These are phyloP conservation scores for Russula olivacea DNA, from an alignment of 768 basidiomycete species.

Conservation along the genomic window DNA sequence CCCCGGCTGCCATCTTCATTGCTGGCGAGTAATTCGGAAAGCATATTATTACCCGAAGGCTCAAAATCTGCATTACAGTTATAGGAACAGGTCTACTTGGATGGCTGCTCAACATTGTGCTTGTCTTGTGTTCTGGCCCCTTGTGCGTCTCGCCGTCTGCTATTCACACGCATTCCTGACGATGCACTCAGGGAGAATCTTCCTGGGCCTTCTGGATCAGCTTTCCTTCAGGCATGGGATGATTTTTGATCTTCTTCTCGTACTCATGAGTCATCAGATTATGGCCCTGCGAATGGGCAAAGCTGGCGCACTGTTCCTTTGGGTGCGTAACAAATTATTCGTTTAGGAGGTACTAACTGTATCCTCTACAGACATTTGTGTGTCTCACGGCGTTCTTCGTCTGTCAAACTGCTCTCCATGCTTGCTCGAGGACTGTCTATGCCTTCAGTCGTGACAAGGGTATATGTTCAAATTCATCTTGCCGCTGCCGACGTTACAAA, in stretches of 20 bases:
- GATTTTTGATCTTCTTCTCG: too few species aligned
- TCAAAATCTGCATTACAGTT: slow-evolving; percentile 60
- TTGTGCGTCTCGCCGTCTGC: slow-evolving; percentile 41
- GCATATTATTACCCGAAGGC: slow-evolving; percentile 37
- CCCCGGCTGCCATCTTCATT: slow-evolving; percentile 18
- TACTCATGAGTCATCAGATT: slow-evolving; percentile 40
- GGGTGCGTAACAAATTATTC: slow-evolving; percentile 41
- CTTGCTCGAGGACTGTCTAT: slow-evolving; percentile 73
- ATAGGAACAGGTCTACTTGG: slow-evolving; percentile 73
- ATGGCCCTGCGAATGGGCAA: slow-evolving; percentile 73
- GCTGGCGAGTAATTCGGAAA: slow-evolving; percentile 3
- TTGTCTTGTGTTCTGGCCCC: slow-evolving; percentile 78
- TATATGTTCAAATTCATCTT: slow-evolving; percentile 21
- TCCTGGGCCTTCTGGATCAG: slow-evolving; percentile 63
- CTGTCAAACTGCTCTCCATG: slow-evolving; percentile 74
- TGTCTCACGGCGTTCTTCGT: slow-evolving; percentile 87
- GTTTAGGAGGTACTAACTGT: neutral
- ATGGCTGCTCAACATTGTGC: slow-evolving; percentile 82
- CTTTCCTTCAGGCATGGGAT: slow-evolving; percentile 54
- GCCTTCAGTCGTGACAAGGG: slow-evolving; percentile 81
- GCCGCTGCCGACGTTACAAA: neutral
- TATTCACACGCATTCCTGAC: neutral
- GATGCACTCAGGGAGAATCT: slow-evolving; percentile 45
- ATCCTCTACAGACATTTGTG: slow-evolving; percentile 48
- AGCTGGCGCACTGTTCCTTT: slow-evolving; percentile 67